Base-by-base conservation (phyloP, 2,329 filamentous ascomycete species). In the Epichloe aotearoae region DNA sequence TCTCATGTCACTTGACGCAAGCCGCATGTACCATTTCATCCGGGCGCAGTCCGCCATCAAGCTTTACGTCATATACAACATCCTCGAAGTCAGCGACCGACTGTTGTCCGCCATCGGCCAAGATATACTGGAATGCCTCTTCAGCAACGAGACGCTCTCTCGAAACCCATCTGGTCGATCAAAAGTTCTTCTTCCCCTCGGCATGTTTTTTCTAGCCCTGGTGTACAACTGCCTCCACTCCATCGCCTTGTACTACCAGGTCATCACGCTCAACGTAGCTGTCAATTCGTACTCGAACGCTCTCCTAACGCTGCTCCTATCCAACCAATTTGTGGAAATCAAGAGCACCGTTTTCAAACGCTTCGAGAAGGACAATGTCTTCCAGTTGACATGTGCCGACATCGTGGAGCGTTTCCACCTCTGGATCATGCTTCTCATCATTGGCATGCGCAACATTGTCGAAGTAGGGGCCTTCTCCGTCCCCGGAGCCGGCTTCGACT, bases 231-330 rank as follows among this genome's bases (percentile, higher is more conserved):
- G 94, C 43, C 73, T 86, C 4, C 93, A 98, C 65, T 84, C 91
- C 0, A 83, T 89, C 1, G 83, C 88, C 0, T 73, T 98, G 1
- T 97, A 98, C 67, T 97, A 95, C 65, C 93, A 98, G 62, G 91
- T 97, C 58, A 95, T 98, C 59, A 95, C 93, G 0, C 77, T 98
- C 50, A 98, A 98, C 56, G 94, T 98, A 3, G 93, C 93, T 0
- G 91, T 98, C 59, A 98, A 98, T 67, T 96, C 91, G 0, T 98
- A 98, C 67, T 96, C 90, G 0, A 98, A 98, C 62, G 91, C 93
- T 0, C 73, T 98, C 4, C 75, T 98, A 36, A 96, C 93, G 0
- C 77, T 98, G 1, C 74, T 98, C 2, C 80, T 98, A 64, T 96
- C 90, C 6, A 98, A 97, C 62, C 94, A 98, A 63, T 98, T 98